A percentile compares a stretch with the other conserved stretches of the same genome.
phyloP scores from a whole-genome alignment of 495 filamentous ascomycete genomes.

The Terfezia claveryi region DNA sequence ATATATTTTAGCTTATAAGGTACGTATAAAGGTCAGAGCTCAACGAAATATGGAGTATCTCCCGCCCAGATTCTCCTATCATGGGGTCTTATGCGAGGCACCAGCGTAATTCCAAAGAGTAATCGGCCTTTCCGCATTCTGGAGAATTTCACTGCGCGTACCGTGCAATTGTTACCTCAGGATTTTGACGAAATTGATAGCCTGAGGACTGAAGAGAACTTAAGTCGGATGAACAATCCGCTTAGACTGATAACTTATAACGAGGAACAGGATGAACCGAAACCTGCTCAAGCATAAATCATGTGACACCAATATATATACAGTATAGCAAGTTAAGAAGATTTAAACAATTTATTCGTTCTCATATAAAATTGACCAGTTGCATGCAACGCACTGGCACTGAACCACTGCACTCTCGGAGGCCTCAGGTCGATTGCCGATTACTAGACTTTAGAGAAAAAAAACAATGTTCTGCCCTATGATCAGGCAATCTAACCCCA shows the following conservation, averaged over 20 bases:
- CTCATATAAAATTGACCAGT: too few relatives aligned
- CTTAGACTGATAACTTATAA: slow-evolving; percentile 9
- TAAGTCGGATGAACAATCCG: slow-evolving; percentile 5
- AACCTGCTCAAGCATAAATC: too few relatives aligned
- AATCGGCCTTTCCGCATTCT: slow-evolving; percentile 28
- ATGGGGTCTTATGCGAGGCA: slow-evolving; percentile 33
- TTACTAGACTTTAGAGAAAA: too few relatives aligned
- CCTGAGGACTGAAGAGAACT: slow-evolving; percentile 3
- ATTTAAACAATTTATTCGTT: too few relatives aligned
- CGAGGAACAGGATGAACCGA: slow-evolving; percentile 6
- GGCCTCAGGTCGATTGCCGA: too few relatives aligned
- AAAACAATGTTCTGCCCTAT: too few relatives aligned
- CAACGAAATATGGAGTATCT: slow-evolving; percentile 26
- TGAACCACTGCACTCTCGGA: too few relatives aligned
- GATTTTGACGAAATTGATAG: slow-evolving; percentile 43
- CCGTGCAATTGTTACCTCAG: slow-evolving; percentile 38
- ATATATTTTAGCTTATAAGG: slow-evolving; percentile 2
- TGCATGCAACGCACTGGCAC: too few relatives aligned
- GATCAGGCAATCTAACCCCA: too few relatives aligned
- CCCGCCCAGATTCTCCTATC: slow-evolving; percentile 32
- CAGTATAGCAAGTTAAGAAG: too few relatives aligned
- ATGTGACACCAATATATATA: too few relatives aligned
- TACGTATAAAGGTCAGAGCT: slow-evolving; percentile 14
- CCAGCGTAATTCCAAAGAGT: slow-evolving; percentile 38
- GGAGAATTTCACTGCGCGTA: slow-evolving; percentile 35